A percentile compares a stretch with the other conserved stretches of the same genome.
phyloP scores from a whole-genome alignment of 2,329 filamentous ascomycete species.

The Monilinia vaccinii-corymbosi region DNA sequence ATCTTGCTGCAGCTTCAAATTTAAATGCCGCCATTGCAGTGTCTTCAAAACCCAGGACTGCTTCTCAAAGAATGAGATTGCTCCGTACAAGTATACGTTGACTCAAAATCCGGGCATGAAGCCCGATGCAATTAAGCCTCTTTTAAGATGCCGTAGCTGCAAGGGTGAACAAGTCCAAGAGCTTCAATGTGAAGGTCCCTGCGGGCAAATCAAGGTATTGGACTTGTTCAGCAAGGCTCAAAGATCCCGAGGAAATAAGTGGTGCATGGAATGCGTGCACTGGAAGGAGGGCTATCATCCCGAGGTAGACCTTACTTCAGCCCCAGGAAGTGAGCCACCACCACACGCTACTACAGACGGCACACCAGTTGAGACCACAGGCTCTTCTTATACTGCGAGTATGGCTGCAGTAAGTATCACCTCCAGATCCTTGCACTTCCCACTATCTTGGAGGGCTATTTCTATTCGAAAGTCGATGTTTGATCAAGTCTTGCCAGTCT shows the following conservation, averaged over 20 bases:
- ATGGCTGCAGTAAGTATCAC: not conserved
- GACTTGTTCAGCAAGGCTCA: constrained; percentile 39
- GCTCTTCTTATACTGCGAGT: not conserved
- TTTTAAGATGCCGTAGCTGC: constrained; percentile 36
- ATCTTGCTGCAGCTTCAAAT: not conserved
- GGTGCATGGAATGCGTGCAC: constrained; percentile 30
- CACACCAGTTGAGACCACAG: not conserved
- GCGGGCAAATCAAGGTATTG: constrained; percentile 36
- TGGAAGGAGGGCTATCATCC: constrained; percentile 20
- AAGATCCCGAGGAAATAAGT: constrained; percentile 33
- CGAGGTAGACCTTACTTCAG: constrained; percentile 12
- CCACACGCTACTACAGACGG: not conserved
- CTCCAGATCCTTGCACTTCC: not conserved
- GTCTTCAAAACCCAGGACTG: constrained; percentile 27
- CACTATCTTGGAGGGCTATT: not conserved
- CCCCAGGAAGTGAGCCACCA: constrained; percentile 12
- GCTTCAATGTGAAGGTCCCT: constrained; percentile 37
- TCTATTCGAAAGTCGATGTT: not conserved
- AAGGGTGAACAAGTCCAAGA: constrained; percentile 36
- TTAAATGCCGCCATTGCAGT: constrained; percentile 9
- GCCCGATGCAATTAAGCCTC: constrained; percentile 15
- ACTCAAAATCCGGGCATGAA: constrained; percentile 9
- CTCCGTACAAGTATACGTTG: constrained; percentile 24
- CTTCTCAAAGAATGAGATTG: constrained; percentile 42
- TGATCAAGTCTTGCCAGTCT: not conserved